phyloP scores from a whole-genome alignment of 116 monocot species.

The Papilionanthe hybrid region DNA sequence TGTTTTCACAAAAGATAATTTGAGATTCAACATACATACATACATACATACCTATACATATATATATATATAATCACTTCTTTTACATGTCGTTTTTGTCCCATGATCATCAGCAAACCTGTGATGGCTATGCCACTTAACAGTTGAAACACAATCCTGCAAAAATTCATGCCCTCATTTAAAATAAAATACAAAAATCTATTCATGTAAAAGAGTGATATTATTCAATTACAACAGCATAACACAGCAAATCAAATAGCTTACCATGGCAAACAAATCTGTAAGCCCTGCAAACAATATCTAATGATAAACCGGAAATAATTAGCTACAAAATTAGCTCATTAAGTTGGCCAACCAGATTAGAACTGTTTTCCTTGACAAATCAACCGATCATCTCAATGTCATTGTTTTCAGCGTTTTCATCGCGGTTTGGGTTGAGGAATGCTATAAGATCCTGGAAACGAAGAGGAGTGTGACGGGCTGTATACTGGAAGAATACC shows the following conservation, averaged over 20 bases:
- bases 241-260: background rate
- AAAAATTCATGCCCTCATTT: background rate
- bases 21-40: no score
- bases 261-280: background rate
- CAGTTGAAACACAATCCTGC: background rate
- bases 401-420: slow-evolving; percentile 31
- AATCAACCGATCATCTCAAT: slow-evolving; percentile 61
- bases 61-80: no score
- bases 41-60: no score
- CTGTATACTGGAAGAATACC: slow-evolving; percentile 88
- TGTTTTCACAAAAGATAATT: no score
- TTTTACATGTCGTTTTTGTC: background rate
- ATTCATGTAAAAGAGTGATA: background rate
- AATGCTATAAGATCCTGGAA: slow-evolving; percentile 62
- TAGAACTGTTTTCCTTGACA: background rate
- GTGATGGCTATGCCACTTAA: background rate
- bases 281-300: background rate
- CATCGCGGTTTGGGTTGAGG: slow-evolving; percentile 14
- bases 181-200: background rate
- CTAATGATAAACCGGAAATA: background rate
- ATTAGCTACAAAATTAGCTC: background rate
- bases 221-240: background rate
- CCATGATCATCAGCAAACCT: background rate
- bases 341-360: background rate
- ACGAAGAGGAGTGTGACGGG: slow-evolving; percentile 69